These are phyloP conservation scores for Stenogyne calaminthoides DNA, from an alignment of 305 asterid species.

Conservation along the genomic window DNA sequence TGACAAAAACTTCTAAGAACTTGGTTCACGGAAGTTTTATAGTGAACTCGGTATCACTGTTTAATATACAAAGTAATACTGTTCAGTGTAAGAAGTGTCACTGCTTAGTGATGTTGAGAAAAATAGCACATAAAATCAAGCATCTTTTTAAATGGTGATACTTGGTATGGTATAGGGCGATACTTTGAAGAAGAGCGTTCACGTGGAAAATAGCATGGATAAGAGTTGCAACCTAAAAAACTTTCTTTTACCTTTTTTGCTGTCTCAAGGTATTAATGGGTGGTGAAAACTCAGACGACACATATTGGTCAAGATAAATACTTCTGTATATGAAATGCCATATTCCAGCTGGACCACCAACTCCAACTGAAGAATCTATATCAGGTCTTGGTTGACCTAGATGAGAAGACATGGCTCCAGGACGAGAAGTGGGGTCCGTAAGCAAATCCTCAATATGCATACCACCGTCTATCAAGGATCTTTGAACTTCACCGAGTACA, in stretches of 20 bases:
- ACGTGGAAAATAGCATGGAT: conserved; percentile 15
- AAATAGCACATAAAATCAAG: no score
- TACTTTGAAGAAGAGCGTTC: no score
- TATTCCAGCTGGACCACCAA: conserved; percentile 96
- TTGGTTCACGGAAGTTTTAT: no score
- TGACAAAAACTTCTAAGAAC: no score
- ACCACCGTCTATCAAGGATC: conserved; percentile 88
- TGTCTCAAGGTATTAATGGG: conserved; percentile 74
- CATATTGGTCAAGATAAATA: conserved; percentile 83
- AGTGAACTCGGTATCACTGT: no score
- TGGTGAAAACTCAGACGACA: conserved; percentile 89
- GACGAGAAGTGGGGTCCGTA: conserved; percentile 55
- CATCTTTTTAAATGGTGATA: no score
- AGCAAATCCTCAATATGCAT: conserved; percentile 84
- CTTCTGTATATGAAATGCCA: conserved; percentile 98
- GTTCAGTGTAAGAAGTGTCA: no score
- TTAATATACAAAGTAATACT: no score
- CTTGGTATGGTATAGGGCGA: no score
- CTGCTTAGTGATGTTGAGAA: no score
- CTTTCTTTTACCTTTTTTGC: conserved; percentile 70
- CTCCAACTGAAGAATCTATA: conserved; percentile 50
- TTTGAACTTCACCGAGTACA: conserved; percentile 87
- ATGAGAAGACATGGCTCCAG: conserved; percentile 61
- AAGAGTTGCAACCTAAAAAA: conserved; percentile 22
- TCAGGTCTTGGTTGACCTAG: conserved; percentile 57